These are phyloP conservation scores for Fusarium udum DNA, from an alignment of 2,329 filamentous ascomycete genomes.

Conservation along the genomic window DNA sequence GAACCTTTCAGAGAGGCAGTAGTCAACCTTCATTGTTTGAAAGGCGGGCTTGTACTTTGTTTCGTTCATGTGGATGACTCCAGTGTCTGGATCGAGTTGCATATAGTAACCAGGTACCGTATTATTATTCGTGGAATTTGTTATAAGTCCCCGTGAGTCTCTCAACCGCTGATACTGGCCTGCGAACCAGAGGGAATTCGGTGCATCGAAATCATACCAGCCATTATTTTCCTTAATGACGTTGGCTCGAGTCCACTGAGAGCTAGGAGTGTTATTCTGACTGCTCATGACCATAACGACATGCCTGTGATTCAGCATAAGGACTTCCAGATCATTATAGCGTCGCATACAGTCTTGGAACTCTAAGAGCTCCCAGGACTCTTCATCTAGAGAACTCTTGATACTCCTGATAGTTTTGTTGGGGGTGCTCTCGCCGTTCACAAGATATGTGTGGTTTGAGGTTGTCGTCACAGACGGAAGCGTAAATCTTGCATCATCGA, in stretches of 20 bases:
- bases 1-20: not conserved
- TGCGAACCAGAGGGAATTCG: not conserved
- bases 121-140: not conserved
- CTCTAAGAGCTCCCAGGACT: not conserved
- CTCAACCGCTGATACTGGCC: not conserved
- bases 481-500: not conserved
- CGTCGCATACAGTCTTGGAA: not conserved
- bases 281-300: not conserved
- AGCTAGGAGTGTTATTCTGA: not conserved
- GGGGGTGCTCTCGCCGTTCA: too few species aligned
- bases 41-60: not conserved
- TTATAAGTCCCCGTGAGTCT: not conserved
- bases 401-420: not conserved
- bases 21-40: not conserved
- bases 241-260: not conserved
- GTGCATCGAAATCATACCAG: not conserved
- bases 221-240: not conserved
- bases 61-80: not conserved
- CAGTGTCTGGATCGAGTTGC: not conserved
- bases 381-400: not conserved
- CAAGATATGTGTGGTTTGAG: not conserved
- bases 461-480: not conserved
- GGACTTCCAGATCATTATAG: not conserved
- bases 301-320: not conserved
- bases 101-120: not conserved